These are phyloP conservation scores for Melampsora larici-populina DNA, from an alignment of 1,284 basidiomycete genomes.

Conservation along the genomic window DNA sequence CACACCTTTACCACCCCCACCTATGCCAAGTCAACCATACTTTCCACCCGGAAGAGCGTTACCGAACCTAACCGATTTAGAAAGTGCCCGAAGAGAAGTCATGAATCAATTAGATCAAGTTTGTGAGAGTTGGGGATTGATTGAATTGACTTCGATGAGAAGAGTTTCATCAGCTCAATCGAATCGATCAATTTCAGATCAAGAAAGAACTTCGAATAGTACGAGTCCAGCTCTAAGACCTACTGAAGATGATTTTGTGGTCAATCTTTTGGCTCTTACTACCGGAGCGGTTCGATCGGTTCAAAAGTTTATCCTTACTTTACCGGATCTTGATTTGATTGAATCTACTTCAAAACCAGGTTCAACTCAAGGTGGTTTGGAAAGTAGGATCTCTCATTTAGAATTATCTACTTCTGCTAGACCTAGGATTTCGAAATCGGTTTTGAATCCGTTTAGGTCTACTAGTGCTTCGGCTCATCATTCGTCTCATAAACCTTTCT, in stretches of 20 bases:
- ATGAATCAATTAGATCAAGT: constrained; percentile 39
- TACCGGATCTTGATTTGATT: constrained; percentile 60
- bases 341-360: constrained; percentile 34
- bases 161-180: constrained; percentile 17
- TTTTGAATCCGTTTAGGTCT: constrained; percentile 10
- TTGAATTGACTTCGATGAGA: constrained; percentile 29
- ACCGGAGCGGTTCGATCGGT: constrained; percentile 72
- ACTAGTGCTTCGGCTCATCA: neutral
- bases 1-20: constrained; percentile 19
- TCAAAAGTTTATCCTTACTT: constrained; percentile 71
- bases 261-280: constrained; percentile 64
- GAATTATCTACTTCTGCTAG: constrained; percentile 36
- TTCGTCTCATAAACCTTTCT: constrained; percentile 6
- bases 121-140: constrained; percentile 30
- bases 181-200: constrained; percentile 10
- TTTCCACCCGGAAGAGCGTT: constrained; percentile 32
- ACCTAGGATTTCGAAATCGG: constrained; percentile 24
- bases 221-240: neutral
- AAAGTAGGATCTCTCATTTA: constrained; percentile 58
- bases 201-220: neutral
- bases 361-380: constrained; percentile 34
- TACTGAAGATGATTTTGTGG: constrained; percentile 17
- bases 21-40: constrained; percentile 14
- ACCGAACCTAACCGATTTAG: constrained; percentile 36
- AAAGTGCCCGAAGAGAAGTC: constrained; percentile 30